Base-by-base conservation (phyloP, 2,329 filamentous ascomycete species). In the Xylaria polymorpha region DNA sequence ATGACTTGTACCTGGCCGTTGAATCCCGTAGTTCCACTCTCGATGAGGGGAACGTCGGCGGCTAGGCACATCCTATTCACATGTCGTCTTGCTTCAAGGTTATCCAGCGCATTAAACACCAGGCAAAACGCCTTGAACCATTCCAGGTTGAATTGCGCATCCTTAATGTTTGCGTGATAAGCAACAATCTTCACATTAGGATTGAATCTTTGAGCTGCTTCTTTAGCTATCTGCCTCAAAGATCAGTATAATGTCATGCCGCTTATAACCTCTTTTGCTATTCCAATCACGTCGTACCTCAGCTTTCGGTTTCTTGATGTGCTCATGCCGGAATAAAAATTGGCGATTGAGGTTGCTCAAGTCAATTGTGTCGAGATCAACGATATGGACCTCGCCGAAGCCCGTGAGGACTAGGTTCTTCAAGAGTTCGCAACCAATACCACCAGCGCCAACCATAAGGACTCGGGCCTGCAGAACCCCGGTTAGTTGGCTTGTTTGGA, bases 1-100 rank as follows among this genome's bases (percentile, higher is more conserved):
- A 99, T 99, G 25, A 97, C 94, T 81, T 98, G 95, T 4, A 98
- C 95, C 79, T 99, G 95, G 22, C 96, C 96, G 77, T 97, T 97
- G 85, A 98, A 99, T 1, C 96, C 96, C 0, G 96, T 98, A 0
- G 96, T 99, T 48, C 96, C 96, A 79, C 95, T 98, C 83, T 99
- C 96, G 64, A 99, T 92, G 72, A 99, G 83, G 12, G 96, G 94
- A 32, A 98, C 90, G 76, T 96, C 88, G 12, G 96, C 94, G 1
- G 94, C 93, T 73, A 99, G 82, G 76, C 96, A 98, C 96, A 99
- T 98, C 80, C 91, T 92, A 80, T 99, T 99, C 72, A 98, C 96
- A 84, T 98, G 94, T 61, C 95, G 90, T 73, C 96, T 87, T 25
- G 96, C 96, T 66, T 98, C 94, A 35, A 99, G 85, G 75, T 99